phyloP scores from a whole-genome alignment of 768 basidiomycete genomes.

The Hemileccinum rubropunctum region DNA sequence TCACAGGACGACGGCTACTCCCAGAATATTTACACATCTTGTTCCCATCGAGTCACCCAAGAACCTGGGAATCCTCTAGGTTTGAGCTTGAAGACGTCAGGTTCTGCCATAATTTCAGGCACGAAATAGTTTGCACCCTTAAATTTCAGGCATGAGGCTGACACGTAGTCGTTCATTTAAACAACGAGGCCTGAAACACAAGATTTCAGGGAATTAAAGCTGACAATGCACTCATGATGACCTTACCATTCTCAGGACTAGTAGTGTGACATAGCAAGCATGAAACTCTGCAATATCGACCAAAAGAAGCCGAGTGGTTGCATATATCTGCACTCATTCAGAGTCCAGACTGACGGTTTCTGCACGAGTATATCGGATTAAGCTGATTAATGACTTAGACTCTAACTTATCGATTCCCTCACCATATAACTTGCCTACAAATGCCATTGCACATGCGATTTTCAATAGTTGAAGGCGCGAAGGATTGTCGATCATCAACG shows the following conservation, averaged over 20 bases:
- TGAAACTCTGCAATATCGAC: constrained; percentile 22
- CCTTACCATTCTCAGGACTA: too few relatives aligned
- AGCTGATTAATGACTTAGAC: background rate
- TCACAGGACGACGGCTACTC: background rate
- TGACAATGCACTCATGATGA: too few relatives aligned
- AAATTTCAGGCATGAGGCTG: too few relatives aligned
- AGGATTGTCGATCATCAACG: background rate
- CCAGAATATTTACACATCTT: background rate
- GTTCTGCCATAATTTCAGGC: constrained; percentile 16
- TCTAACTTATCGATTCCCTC: background rate
- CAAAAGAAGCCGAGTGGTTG: too few relatives aligned
- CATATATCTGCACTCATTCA: background rate
- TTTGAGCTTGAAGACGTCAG: constrained; percentile 31
- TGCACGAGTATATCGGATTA: constrained; percentile 14
- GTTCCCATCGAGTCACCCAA: constrained; percentile 7
- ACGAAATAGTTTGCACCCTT: constrained; percentile 17
- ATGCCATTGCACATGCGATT: constrained; percentile 10
- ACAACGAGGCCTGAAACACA: too few relatives aligned
- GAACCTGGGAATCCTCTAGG: too few relatives aligned
- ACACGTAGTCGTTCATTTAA: too few relatives aligned
- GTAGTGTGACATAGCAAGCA: constrained; percentile 31
- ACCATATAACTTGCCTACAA: constrained; percentile 13
- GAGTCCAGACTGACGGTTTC: constrained; percentile 13
- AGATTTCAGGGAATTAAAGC: too few relatives aligned
- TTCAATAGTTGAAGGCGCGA: constrained; percentile 11